Evolutionary conservation across 768 basidiomycete species (phyloP).

Genomic region (Mycena vitilis): DNA sequence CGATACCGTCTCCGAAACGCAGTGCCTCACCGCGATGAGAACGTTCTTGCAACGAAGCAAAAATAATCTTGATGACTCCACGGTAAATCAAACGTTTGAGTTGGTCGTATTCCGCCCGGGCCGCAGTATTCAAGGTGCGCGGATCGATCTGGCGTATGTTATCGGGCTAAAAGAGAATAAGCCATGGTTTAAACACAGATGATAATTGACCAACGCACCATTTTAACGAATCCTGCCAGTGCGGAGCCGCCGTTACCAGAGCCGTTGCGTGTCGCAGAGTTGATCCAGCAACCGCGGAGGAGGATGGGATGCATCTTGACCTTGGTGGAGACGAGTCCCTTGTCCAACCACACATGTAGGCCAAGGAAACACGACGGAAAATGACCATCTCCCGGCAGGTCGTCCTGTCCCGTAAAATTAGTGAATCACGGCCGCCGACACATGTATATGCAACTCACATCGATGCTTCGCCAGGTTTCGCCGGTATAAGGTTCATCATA

Average conservation of each 20-base stretch:
- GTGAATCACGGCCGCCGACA: not conserved
- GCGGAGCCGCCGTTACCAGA: constrained; percentile 38
- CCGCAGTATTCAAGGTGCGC: not conserved
- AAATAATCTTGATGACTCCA: not conserved
- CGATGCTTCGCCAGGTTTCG: constrained; percentile 30
- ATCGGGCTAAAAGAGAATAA: not conserved
- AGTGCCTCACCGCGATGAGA: constrained; percentile 23
- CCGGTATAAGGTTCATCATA: constrained; percentile 36
- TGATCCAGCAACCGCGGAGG: constrained; percentile 31
- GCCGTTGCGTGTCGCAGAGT: constrained; percentile 34
- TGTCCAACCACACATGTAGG: constrained; percentile 37
- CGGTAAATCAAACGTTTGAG: constrained; percentile 25
- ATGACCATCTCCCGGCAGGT: not conserved
- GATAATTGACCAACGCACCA: constrained; percentile 17
- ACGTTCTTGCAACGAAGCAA: constrained; percentile 6
- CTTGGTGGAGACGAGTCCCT: constrained; percentile 33
- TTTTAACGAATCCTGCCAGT: constrained; percentile 30
- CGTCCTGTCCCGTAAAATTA: no score
- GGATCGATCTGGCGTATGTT: constrained; percentile 12
- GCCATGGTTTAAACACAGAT: no score
- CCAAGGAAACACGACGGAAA: constrained; percentile 30
- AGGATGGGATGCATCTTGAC: constrained; percentile 38
- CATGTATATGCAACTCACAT: constrained; percentile 18
- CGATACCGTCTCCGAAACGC: constrained; percentile 14
- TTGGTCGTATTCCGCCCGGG: constrained; percentile 6